Percentiles rank a stretch among this genome's conserved stretches.
Conservation (phyloP, 768 basidiomycete species). For the Mrakia frigida region DNA sequence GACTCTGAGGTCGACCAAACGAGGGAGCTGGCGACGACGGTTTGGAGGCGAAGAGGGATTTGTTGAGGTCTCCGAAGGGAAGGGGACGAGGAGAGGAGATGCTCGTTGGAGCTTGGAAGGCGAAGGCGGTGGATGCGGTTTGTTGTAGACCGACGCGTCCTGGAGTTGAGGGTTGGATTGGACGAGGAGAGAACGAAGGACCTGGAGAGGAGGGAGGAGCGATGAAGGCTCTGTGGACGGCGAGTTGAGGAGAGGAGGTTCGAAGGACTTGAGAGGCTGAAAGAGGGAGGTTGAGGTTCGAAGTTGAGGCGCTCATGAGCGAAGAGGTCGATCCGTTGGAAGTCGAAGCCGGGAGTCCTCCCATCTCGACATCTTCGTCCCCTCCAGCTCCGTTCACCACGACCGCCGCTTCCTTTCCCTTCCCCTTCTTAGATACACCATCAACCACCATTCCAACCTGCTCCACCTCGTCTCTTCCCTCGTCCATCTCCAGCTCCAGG, state of each 20-base stretch:
- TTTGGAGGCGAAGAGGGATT: conserved; percentile 17
- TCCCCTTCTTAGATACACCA: neutral
- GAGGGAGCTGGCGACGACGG: conserved; percentile 8
- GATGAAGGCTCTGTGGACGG: conserved; percentile 27
- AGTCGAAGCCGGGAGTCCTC: neutral
- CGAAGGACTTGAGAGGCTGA: conserved; percentile 27
- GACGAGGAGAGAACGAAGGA: neutral
- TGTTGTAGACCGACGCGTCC: neutral
- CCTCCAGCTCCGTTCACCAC: neutral
- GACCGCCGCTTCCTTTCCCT: neutral
- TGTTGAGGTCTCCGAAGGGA: conserved; percentile 22
- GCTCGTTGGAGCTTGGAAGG: neutral
- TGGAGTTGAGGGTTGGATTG: neutral
- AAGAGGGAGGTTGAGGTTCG: conserved; percentile 21
- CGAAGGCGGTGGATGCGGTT: neutral
- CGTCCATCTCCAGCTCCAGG: conserved; percentile 58
- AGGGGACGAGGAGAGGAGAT: conserved; percentile 8
- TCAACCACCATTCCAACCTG: neutral
- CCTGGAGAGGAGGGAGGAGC: neutral
- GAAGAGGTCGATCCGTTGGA: neutral
- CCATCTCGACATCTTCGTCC: conserved; percentile 11
- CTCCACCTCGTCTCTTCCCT: neutral
- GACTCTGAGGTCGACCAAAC: conserved; percentile 6
- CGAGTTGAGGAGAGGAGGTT: conserved; percentile 27
- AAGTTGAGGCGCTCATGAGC: neutral